Evolutionary conservation across 805 yeast species (phyloP).

Genomic region (Sungouiella blattae): DNA sequence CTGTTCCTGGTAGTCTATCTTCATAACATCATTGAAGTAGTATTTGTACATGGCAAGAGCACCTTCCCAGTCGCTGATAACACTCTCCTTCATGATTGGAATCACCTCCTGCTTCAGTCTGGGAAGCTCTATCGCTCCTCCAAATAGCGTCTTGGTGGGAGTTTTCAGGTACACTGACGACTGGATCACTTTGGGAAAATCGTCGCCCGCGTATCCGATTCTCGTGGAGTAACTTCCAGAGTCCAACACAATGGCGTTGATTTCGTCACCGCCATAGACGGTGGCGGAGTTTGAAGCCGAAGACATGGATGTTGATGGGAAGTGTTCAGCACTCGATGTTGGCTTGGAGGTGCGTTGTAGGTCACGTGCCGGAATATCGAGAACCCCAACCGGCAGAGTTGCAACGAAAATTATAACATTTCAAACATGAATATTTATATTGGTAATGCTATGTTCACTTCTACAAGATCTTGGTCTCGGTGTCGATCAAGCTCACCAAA

Average conservation of each 20-base stretch:
- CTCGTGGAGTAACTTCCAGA: slow-evolving; percentile 84
- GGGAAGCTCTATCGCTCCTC: slow-evolving; percentile 48
- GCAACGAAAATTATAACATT: no score
- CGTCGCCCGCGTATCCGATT: slow-evolving; percentile 91
- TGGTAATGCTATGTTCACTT: no score
- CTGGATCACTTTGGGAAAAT: slow-evolving; percentile 69
- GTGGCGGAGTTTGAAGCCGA: slow-evolving; percentile 13
- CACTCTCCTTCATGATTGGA: slow-evolving; percentile 57
- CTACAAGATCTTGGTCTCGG: slow-evolving; percentile 52
- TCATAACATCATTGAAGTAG: slow-evolving; percentile 49
- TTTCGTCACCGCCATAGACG: slow-evolving; percentile 62
- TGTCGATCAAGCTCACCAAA: slow-evolving; percentile 63
- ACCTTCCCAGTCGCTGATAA: slow-evolving; percentile 82
- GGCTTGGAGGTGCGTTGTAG: no score
- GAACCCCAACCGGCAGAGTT: no score
- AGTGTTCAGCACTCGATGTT: no score
- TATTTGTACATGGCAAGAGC: slow-evolving; percentile 71
- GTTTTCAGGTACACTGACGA: slow-evolving; percentile 61
- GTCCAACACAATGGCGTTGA: slow-evolving; percentile 86
- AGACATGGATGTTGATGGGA: no score
- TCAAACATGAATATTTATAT: no score
- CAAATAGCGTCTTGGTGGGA: slow-evolving; percentile 27
- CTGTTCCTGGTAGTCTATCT: slow-evolving; percentile 56
- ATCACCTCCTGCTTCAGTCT: slow-evolving; percentile 48
- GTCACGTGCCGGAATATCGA: no score